Base-by-base conservation (phyloP, 306 rosid genomes). In the Corylus avellana region DNA sequence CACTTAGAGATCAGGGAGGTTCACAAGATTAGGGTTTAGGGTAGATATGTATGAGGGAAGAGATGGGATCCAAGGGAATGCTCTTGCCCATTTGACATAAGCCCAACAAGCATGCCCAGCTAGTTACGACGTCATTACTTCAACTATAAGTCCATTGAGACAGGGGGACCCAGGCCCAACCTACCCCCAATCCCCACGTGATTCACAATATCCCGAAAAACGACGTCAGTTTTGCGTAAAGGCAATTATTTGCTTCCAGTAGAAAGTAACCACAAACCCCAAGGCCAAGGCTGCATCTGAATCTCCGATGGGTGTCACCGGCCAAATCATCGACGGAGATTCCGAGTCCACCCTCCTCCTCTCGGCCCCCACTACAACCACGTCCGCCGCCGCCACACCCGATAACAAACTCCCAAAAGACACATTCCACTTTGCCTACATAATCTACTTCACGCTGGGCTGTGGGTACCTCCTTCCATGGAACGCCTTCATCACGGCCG, bases 401-500 rank as follows among this genome's bases (percentile, higher is more conserved):
- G 13, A 49, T 11, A 59, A 69, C 55, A 72, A 80, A 44, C 42
- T 77, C 70, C 97, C 97, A 0, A 37, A 84, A 71, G 98, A 94
- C 83, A 75, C 83, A 4, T 86, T 78, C 77, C 86, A 91, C 35
- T 77, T 94, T 0, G 89, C 92, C 9, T 94, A 94, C 85, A 84
- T 91, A 47, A 85, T 89, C 82, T 86, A 92, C 91, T 94, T 92
- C 86, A 80, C 80, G 3, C 79, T 94, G 0, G 97, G 98, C 5
- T 14, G 87, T 14, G 97, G 98, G 25, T 94, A 84, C 78, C 95
- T 94, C 20, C 94, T 94, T 42, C 98, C 98, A 0, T 94, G 98
- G 98, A 94, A 92, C 82, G 93, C 92, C 16, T 94, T 94, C 90
- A 85, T 92, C 85, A 94, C 97, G 7, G 98, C 95, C 81, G 86